These are phyloP conservation scores for Trichoderma reesei DNA, from an alignment of 495 filamentous ascomycete genomes.

Conservation along the genomic window DNA sequence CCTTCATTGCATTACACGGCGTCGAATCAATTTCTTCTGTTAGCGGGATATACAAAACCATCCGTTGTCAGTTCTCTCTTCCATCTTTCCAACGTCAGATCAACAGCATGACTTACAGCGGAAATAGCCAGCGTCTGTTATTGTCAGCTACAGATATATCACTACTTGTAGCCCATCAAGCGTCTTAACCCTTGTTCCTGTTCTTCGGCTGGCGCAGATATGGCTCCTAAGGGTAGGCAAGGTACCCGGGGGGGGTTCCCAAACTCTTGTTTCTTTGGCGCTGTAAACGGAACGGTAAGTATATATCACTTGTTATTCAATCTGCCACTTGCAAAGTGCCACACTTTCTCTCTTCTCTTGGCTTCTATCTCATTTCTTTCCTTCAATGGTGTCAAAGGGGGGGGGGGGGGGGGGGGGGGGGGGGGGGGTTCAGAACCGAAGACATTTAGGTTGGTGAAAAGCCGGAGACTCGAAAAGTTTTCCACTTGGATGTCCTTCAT, in stretches of 20 bases:
- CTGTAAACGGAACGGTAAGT: conserved; percentile 3
- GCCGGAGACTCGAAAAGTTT: neutral
- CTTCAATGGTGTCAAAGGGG: too few species aligned
- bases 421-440: too few species aligned
- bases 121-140: neutral
- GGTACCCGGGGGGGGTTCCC: neutral
- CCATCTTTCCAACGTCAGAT: neutral
- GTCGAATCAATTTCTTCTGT: neutral
- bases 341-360: neutral
- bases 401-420: neutral
- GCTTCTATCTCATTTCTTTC: neutral
- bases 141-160: too few species aligned
- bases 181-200: too few species aligned
- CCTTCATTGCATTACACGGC: neutral
- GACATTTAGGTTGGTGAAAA: neutral
- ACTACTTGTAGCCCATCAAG: too few species aligned
- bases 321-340: neutral
- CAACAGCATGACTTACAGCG: neutral
- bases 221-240: neutral
- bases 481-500: neutral
- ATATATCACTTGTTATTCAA: neutral
- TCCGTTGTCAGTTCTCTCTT: neutral
- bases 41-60: neutral
- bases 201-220: too few species aligned
- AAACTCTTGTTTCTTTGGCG: neutral